Evolutionary conservation across 805 yeast genomes (phyloP), one percentile per base, ranked within the genome.

Genomic region (Pichia gijzeniarum): DNA sequence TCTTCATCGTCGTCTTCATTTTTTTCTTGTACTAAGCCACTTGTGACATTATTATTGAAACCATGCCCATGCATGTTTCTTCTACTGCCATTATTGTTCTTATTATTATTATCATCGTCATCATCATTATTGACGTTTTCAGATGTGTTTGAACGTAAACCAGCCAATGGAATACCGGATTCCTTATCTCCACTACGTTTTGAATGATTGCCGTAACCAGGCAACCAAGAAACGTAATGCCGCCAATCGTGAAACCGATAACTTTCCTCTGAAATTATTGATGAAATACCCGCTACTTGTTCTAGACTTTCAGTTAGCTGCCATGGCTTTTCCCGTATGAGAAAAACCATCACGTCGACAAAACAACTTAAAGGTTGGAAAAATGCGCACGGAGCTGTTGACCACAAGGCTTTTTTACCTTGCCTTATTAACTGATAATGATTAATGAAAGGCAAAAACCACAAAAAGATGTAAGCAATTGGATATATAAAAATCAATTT

Each of bases 261-360:
- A 30, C 16, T n/a, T 16, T 33, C 32, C 30, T 10, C 20, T 32
- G n/a, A n/a, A 16, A 16, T 17, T 17, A 5, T n/a, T 17, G 14
- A n/a, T 46, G 41, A 32, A 5, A 43, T 43, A 17, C 38, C 44
- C 27, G 32, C 18, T 4, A 58, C 54, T 27, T 62, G 67, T 1
- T 65, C 58, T 10, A 52, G 45, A 3, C 41, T 13, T 14, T 52
- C 56, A 43, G 58, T 55, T 39, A 59, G 49, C 38, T 69, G 68
- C 95, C 95, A 87, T 1, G 95, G 95, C 48, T 69, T 73, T 59
- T 89, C 97, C 45, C 95, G 70, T 50, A 80, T 75, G 31, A 84
- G 65, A 59, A 86, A 89, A 10, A 88, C 95, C 16, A 76, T 47
- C 0, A 89, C 71, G 57, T 89, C 95, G 21, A 89, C 79, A 22